Conservation (phyloP, 2,329 filamentous ascomycete species). For the Trichoderma semiorbis region DNA sequence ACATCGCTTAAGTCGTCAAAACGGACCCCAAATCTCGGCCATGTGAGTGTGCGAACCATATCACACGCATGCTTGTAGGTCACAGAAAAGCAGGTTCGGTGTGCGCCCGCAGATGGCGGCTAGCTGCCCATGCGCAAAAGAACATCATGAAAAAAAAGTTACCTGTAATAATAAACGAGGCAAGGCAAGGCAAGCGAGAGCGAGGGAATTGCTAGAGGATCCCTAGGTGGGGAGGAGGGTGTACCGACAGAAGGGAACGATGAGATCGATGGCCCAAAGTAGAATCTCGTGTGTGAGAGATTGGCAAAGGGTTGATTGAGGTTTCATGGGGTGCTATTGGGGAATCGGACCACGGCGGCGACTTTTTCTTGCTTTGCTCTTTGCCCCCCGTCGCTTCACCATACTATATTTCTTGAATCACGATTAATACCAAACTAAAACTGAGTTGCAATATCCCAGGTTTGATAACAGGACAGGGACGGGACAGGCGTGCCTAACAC, state of each 20-base stretch:
- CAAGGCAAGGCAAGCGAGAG: not conserved
- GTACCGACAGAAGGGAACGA: slow-evolving; percentile 13
- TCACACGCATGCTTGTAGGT: not conserved
- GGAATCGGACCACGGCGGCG: not conserved
- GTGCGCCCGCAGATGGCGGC: not conserved
- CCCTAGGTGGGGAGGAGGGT: not conserved
- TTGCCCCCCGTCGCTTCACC: not conserved
- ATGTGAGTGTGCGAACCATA: not conserved
- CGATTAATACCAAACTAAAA: not conserved
- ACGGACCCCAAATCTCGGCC: not conserved
- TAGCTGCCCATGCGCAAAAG: not conserved
- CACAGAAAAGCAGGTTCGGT: not conserved
- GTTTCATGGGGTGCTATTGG: not conserved
- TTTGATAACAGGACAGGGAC: slow-evolving; percentile 6
- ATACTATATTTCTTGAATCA: not conserved
- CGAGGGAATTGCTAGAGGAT: not conserved
- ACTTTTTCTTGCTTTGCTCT: not conserved
- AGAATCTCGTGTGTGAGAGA: slow-evolving; percentile 3
- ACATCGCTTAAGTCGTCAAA: not conserved
- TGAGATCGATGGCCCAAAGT: slow-evolving; percentile 15
- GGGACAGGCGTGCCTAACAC: not conserved
- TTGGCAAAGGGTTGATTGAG: not conserved
- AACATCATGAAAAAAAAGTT: not conserved
- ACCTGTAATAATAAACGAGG: not conserved
- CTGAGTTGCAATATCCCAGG: not conserved